Evolutionary conservation across 192 early-diverging fungal genomes (phyloP), one percentile per base, ranked within the genome.

Genomic region (Funneliformis geosporum): DNA sequence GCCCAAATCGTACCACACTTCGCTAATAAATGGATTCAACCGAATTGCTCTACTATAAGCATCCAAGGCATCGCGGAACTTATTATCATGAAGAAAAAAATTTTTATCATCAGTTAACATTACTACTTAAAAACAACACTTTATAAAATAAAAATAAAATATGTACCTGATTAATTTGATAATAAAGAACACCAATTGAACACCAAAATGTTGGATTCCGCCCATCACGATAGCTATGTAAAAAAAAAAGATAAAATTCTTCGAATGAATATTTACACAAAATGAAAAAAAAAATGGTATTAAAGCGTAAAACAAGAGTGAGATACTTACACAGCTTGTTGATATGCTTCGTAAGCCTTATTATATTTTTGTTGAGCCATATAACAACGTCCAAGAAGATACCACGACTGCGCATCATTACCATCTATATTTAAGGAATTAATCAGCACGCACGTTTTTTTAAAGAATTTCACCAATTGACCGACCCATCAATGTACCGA

Each of bases 141-240:
- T n/a, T 38, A 50, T 76, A 14, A 76, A 50, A 59, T 82, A 60
- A 27, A 23, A 0, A 33, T 33, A 77, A 65, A n/a, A 11, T 6
- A 42, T 33, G 39, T 82, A 89, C 88, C 74, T 96, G 95, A 73
- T 93, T 96, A 73, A 98, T 97, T 81, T 98, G 95, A 87, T 94
- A 99, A 80, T 99, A 99, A 6, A 99, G 84, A 0, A 98, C 96
- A 67, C 98, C 98, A 80, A 99, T 99, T 2, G 96, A 98, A 84
- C 96, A 98, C 98, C 98, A 99, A 82, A 98, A 98, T 10, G 93
- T 95, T 10, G 97, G 96, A 78, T 98, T 98, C 66, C 92, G 90
- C 16, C 92, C 93, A 83, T 99, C 97, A 46, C 93, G 91, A 81
- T 95, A 92, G 11, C 77, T 79, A 70, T 38, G 5, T 38, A 40